These are phyloP conservation scores for Gaeumannomyces tritici DNA, from an alignment of 2,329 filamentous ascomycete species.

Conservation along the genomic window DNA sequence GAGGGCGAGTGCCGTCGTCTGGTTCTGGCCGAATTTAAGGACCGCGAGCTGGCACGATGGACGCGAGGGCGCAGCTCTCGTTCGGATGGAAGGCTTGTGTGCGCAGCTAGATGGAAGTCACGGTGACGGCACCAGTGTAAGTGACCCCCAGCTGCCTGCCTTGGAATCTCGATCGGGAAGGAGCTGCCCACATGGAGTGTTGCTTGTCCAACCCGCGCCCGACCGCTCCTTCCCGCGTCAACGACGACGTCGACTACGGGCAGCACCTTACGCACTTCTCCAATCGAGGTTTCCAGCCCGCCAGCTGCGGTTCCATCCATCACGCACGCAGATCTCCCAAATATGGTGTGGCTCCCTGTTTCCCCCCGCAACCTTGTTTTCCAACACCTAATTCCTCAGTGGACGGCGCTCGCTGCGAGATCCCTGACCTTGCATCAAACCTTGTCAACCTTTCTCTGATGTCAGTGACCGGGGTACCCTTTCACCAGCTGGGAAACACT, in stretches of 20 bases:
- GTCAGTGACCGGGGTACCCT: neutral
- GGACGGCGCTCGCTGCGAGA: neutral
- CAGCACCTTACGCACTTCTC: neutral
- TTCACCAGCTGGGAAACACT: neutral
- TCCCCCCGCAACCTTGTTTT: neutral
- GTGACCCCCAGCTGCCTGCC: neutral
- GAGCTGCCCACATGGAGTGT: neutral
- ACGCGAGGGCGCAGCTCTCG: too few species aligned
- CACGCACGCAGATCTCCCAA: neutral
- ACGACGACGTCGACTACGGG: neutral
- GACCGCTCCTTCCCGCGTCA: neutral
- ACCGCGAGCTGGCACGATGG: neutral
- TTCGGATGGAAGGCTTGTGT: neutral
- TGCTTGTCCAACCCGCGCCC: neutral
- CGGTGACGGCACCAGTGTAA: neutral
- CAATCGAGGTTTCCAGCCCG: neutral
- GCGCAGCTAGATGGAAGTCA: neutral
- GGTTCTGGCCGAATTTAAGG: neutral
- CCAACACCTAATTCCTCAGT: neutral
- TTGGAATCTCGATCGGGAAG: neutral
- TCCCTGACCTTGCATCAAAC: neutral
- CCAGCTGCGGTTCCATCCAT: neutral
- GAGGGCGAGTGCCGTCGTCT: neutral
- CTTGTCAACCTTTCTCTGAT: neutral
- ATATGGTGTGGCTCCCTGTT: neutral